Conservation (phyloP, 164 flowering plant genomes). For the Magnolia kwangsiensis region DNA sequence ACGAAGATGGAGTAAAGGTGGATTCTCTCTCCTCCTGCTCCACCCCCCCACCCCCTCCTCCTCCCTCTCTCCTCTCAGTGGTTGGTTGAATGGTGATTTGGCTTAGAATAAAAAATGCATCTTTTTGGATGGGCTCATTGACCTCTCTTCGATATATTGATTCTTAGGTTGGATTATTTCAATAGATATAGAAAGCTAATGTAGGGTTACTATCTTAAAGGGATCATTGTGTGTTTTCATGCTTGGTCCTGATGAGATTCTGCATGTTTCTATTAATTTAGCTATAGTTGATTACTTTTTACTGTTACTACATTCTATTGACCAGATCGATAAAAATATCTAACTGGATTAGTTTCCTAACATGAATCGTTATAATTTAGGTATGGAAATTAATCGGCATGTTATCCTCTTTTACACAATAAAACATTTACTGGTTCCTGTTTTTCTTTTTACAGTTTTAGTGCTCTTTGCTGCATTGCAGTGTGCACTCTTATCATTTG, state of each 20-base stretch:
- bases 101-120: too few species aligned
- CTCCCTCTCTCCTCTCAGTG: too few species aligned
- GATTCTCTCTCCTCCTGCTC: too few species aligned
- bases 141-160: too few species aligned
- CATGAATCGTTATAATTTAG: background rate
- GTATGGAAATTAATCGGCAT: conserved; percentile 4
- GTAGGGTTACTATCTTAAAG: too few species aligned
- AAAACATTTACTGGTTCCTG: conserved; percentile 3
- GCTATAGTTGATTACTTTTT: background rate
- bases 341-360: background rate
- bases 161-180: too few species aligned
- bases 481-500: conserved; percentile 71
- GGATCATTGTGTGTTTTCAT: too few species aligned
- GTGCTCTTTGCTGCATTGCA: conserved; percentile 41
- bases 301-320: background rate
- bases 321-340: background rate
- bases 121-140: too few species aligned
- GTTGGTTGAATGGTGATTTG: too few species aligned
- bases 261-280: background rate
- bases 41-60: too few species aligned
- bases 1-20: too few species aligned
- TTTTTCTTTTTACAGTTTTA: conserved; percentile 19
- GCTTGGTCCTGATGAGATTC: background rate
- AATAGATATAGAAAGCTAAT: too few species aligned
- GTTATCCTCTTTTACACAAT: conserved; percentile 3